These are phyloP conservation scores for Colletotrichum cuscutae DNA, from an alignment of 2,329 filamentous ascomycete genomes.

Conservation along the genomic window DNA sequence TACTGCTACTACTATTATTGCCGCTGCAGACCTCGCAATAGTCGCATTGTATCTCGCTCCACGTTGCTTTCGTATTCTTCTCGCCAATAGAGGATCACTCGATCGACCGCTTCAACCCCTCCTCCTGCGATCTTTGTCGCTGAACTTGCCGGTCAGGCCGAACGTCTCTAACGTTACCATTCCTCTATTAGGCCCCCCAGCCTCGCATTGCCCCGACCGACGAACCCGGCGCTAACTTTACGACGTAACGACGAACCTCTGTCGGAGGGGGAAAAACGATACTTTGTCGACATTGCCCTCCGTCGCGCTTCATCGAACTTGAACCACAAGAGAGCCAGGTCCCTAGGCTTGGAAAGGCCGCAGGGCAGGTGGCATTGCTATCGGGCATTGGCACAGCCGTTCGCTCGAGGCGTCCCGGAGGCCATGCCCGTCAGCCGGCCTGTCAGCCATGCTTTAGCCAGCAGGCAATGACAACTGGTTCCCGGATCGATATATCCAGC, in stretches of 20 bases:
- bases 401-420: constrained; percentile 48
- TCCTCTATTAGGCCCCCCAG: not conserved
- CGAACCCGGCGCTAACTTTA: not conserved
- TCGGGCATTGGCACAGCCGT: constrained; percentile 33
- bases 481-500: constrained; percentile 16
- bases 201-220: not conserved
- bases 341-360: not conserved
- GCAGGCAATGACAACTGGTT: constrained; percentile 53
- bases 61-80: constrained; percentile 11
- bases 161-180: constrained; percentile 1
- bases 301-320: not conserved
- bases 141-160: not conserved
- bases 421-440: constrained; percentile 52
- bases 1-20: not conserved
- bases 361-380: constrained; percentile 31
- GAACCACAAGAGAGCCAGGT: not conserved
- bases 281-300: not conserved
- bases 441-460: constrained; percentile 54
- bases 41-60: not conserved
- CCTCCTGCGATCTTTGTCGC: not conserved
- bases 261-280: not conserved
- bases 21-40: constrained; percentile 2
- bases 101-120: not conserved
- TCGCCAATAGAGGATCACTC: not conserved
- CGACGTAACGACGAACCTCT: not conserved